Evolutionary conservation across 345 rosid species (phyloP).

Genomic region (Citrus hindsii): DNA sequence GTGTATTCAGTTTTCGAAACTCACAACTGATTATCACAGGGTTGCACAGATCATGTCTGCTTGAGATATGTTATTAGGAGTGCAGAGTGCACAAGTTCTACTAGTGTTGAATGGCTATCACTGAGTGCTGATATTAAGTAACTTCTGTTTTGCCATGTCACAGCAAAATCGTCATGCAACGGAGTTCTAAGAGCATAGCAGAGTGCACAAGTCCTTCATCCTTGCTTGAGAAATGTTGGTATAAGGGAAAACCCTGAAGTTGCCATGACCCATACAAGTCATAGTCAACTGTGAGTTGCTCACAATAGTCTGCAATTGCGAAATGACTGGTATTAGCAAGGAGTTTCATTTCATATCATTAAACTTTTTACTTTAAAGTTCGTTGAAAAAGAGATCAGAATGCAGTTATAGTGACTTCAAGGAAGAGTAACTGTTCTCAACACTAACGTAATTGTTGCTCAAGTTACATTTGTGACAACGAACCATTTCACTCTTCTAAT

Average conservation of each 20-base stretch:
- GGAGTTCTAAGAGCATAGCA: slow-evolving; percentile 50
- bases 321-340: slow-evolving; percentile 1
- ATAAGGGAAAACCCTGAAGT: slow-evolving; percentile 56
- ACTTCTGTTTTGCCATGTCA: not conserved
- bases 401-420: not conserved
- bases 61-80: no score
- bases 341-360: not conserved
- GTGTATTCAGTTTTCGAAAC: no score
- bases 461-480: not conserved
- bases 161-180: not conserved
- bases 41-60: no score
- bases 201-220: slow-evolving; percentile 64
- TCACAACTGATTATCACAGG: no score
- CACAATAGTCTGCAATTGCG: slow-evolving; percentile 46
- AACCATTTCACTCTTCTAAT: not conserved
- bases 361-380: not conserved
- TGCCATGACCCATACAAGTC: slow-evolving; percentile 67
- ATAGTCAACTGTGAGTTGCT: slow-evolving; percentile 56
- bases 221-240: slow-evolving; percentile 59
- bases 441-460: not conserved
- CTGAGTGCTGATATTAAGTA: not conserved
- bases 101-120: not conserved
- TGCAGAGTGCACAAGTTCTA: no score
- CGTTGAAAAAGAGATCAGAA: not conserved
- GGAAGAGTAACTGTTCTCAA: not conserved